Conservation (phyloP, 2,329 filamentous ascomycete genomes). For the Colletotrichum sp. region DNA sequence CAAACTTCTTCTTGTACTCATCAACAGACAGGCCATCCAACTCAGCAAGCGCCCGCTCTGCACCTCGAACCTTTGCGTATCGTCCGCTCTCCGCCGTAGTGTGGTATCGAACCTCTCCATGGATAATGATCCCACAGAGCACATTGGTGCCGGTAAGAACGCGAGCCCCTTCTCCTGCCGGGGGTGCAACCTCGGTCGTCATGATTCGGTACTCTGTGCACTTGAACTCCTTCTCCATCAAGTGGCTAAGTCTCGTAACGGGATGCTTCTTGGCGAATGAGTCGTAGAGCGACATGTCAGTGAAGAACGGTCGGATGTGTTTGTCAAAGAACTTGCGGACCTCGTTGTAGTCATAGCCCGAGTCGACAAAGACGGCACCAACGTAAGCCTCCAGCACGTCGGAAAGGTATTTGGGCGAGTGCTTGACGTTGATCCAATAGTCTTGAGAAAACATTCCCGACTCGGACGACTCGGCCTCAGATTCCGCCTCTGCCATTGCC, state of each 20-base stretch:
- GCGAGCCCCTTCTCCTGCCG: slow-evolving; percentile 42
- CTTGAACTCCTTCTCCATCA: slow-evolving; percentile 67
- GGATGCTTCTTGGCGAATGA: slow-evolving; percentile 87
- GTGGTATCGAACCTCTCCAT: slow-evolving; percentile 70
- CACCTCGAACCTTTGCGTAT: slow-evolving; percentile 75
- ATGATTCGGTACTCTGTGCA: slow-evolving; percentile 67
- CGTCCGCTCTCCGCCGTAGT: slow-evolving; percentile 67
- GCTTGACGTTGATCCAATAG: slow-evolving; percentile 70
- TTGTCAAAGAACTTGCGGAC: slow-evolving; percentile 80
- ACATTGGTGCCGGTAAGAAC: slow-evolving; percentile 55
- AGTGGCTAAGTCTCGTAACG: slow-evolving; percentile 72
- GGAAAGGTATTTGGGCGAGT: slow-evolving; percentile 76
- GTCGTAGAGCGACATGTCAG: slow-evolving; percentile 87
- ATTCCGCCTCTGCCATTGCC: slow-evolving; percentile 41
- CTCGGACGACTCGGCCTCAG: slow-evolving; percentile 33
- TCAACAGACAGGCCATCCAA: slow-evolving; percentile 50
- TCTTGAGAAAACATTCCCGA: slow-evolving; percentile 54
- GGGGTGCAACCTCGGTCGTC: slow-evolving; percentile 51
- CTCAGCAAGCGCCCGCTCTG: slow-evolving; percentile 59
- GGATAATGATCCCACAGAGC: slow-evolving; percentile 77
- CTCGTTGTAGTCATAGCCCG: slow-evolving; percentile 74
- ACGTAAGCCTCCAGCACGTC: slow-evolving; percentile 91
- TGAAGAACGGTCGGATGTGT: slow-evolving; percentile 79
- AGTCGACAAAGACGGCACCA: slow-evolving; percentile 91
- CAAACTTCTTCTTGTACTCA: slow-evolving; percentile 65